Conservation (phyloP, 768 basidiomycete species). For the Cystofilobasidium macerans region DNA sequence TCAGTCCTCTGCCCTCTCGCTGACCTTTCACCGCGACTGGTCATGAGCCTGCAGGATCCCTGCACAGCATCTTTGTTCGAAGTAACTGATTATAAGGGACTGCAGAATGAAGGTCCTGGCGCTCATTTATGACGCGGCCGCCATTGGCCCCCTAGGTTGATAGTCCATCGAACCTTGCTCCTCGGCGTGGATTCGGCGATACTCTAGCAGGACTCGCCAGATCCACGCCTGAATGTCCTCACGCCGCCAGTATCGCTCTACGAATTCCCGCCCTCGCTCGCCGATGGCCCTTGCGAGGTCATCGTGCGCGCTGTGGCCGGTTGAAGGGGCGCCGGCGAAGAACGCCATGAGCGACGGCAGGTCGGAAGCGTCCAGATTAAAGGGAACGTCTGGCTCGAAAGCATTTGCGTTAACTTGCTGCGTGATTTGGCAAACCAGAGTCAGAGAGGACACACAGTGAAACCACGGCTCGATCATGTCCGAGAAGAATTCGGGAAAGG, state of each 20-base stretch:
- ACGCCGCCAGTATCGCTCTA: conserved; percentile 48
- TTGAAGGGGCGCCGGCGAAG: conserved; percentile 49
- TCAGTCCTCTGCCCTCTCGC: too few species aligned
- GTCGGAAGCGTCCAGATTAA: conserved; percentile 53
- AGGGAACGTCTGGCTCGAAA: conserved; percentile 44
- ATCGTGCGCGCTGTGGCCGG: conserved; percentile 52
- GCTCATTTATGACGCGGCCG: too few species aligned
- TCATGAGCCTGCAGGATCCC: too few species aligned
- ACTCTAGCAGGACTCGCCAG: background rate
- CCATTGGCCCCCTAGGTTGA: too few species aligned
- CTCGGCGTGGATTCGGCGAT: background rate
- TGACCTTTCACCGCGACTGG: too few species aligned
- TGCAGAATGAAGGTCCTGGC: too few species aligned
- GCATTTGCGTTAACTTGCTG: too few species aligned
- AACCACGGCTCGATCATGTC: conserved; percentile 57
- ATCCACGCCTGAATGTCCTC: conserved; percentile 44
- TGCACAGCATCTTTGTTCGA: too few species aligned
- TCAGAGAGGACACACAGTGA: conserved; percentile 40
- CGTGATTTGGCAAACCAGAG: too few species aligned
- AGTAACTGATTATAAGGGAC: too few species aligned
- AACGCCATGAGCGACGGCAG: conserved; percentile 60
- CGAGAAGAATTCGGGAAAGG: background rate
- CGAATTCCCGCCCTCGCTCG: conserved; percentile 49
- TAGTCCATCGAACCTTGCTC: background rate
- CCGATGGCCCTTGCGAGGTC: conserved; percentile 51